phyloP scores from a whole-genome alignment of 106 monocot genomes.

The Hemerocallis citrina region DNA sequence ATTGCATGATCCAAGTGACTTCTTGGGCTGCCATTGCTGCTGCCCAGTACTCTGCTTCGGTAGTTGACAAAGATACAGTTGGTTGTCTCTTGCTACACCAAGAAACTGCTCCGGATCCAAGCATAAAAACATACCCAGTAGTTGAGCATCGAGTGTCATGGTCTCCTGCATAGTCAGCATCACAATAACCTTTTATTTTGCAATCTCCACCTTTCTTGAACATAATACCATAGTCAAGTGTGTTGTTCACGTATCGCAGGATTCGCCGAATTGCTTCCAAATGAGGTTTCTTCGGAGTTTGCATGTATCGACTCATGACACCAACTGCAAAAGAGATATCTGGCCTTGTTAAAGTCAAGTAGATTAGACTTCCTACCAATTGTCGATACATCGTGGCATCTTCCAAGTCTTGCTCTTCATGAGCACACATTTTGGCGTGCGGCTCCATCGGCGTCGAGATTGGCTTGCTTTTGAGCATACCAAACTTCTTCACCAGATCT shows the following conservation, averaged over 20 bases:
- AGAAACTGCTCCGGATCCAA: background rate
- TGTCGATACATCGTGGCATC: constrained; percentile 16
- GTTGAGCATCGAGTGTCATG: background rate
- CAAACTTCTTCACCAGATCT: constrained; percentile 16
- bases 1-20: constrained; percentile 1
- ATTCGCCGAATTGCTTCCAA: constrained; percentile 6
- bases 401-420: constrained; percentile 20
- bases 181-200: constrained; percentile 5
- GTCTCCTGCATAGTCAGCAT: constrained; percentile 8
- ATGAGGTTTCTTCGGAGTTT: constrained; percentile 15
- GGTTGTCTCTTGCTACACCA: constrained; percentile 5
- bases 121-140: background rate
- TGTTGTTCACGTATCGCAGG: constrained; percentile 3
- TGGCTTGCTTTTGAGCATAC: constrained; percentile 15
- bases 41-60: constrained; percentile 2
- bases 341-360: constrained; percentile 15
- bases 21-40: background rate
- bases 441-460: constrained; percentile 15
- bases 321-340: constrained; percentile 11
- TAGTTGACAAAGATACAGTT: background rate
- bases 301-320: constrained; percentile 13
- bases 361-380: constrained; percentile 25
- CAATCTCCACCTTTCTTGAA: constrained; percentile 10
- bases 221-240: background rate
- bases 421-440: constrained; percentile 7